Base-by-base conservation (phyloP, 148 eudicot genomes). In the Nepenthes mirabilis region DNA sequence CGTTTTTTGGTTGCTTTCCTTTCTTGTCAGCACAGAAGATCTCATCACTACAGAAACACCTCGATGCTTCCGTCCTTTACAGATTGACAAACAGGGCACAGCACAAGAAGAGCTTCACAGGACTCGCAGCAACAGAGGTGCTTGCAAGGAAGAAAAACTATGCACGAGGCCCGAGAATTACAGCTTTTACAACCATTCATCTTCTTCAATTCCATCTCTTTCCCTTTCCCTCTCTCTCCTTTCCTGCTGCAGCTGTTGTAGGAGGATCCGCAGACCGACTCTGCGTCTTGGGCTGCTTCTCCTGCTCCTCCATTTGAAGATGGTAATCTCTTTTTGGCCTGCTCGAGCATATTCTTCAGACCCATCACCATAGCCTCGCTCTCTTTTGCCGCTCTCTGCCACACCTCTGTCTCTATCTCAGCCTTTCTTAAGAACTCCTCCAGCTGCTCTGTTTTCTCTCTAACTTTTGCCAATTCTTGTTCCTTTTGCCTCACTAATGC, bases 131-230 rank as follows among this genome's bases (percentile, higher is more conserved):
- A 75, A 55, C 84, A 77, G 48, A 83, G 68, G 14, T 83, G 88
- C 69, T 72, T 80, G 64, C 88, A 83, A 37, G 88, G 88, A 6
- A 83, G 63, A 10, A 80, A 77, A 9, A 83, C 73, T 9, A 83
- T 58, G 40, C 82, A 65, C 52, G 70, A 59, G 14, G 57, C 52
- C 51, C 61, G 55, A 52, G 47, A 57, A 36, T 70, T 60, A 65
- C 88, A 80, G 52, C 77, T 13, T 50, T 61, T 80, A 43, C 80
- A 83, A 57, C 64, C 34, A 13, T 49, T 14, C 56, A 35, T 43
- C 33, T 14, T 43, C 62, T 2, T 52, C 48, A 9, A 57, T 33
- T 33, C 55, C 8, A 6, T 36, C 2, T 14, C 49, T 9, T 34
- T 6, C 3, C 36, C 52, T 34, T 3, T 9, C 60, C 11, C 37